Conservation (phyloP, 164 flowering plant genomes). For the Buxus sempervirens region DNA sequence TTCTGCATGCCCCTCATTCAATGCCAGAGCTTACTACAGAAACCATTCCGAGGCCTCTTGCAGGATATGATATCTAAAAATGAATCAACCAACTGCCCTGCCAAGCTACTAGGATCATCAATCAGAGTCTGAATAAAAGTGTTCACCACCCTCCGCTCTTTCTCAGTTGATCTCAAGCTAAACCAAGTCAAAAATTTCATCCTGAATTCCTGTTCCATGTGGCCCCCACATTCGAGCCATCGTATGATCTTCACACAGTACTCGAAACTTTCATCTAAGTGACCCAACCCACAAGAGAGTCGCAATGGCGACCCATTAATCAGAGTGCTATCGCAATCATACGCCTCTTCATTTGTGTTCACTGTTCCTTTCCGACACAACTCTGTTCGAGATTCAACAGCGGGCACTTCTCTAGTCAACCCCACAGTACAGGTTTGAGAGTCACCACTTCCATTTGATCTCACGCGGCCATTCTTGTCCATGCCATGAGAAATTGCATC, state of each 20-base stretch:
- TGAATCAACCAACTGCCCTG: conserved; percentile 84
- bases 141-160: conserved; percentile 84
- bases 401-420: conserved; percentile 42
- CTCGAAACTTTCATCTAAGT: conserved; percentile 73
- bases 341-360: conserved; percentile 48
- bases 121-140: conserved; percentile 74
- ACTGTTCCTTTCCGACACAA: conserved; percentile 46
- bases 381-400: conserved; percentile 50
- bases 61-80: conserved; percentile 69
- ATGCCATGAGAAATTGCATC: conserved; percentile 50
- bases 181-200: conserved; percentile 91
- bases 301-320: conserved; percentile 63
- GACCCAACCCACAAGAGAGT: conserved; percentile 34
- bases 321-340: conserved; percentile 82
- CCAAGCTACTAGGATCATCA: conserved; percentile 85
- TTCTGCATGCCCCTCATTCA: conserved; percentile 16
- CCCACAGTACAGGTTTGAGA: conserved; percentile 47
- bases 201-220: conserved; percentile 77
- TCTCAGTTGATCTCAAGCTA: conserved; percentile 84
- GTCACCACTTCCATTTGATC: conserved; percentile 67
- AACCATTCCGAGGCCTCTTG: conserved; percentile 70
- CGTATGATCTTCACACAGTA: conserved; percentile 85
- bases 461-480: conserved; percentile 45
- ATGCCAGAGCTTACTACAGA: conserved; percentile 67
- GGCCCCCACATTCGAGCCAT: conserved; percentile 80